Percentiles rank a stretch among this genome's conserved stretches.
Conservation (phyloP, 306 rosid genomes). For the Adenanthera pavonina region DNA sequence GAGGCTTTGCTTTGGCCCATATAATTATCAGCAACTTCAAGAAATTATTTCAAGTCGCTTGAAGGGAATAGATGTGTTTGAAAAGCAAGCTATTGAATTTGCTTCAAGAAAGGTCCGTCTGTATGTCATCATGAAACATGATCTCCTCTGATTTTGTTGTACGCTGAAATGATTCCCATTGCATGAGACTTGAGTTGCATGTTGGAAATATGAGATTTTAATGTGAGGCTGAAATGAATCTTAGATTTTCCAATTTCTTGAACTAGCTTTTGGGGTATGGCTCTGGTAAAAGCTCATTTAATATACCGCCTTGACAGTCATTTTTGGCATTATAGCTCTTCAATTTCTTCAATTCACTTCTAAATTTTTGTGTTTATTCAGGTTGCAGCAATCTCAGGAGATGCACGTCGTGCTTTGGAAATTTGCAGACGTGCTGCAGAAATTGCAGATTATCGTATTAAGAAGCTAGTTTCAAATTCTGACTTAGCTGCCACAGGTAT, state of each 20-base stretch:
- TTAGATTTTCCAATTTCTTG: neutral
- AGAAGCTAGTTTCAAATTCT: constrained; percentile 54
- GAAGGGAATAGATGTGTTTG: constrained; percentile 85
- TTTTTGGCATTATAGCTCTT: constrained; percentile 21
- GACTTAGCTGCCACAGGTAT: constrained; percentile 59
- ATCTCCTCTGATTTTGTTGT: constrained; percentile 24
- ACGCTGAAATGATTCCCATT: neutral
- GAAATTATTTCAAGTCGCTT: constrained; percentile 90
- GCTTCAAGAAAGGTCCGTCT: constrained; percentile 84
- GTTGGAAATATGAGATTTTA: neutral
- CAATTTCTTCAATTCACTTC: constrained; percentile 27
- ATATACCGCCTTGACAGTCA: neutral
- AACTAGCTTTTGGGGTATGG: neutral
- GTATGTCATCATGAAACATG: constrained; percentile 29
- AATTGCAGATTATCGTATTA: constrained; percentile 73
- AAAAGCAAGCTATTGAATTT: constrained; percentile 81
- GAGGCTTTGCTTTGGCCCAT: constrained; percentile 96
- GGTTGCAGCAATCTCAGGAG: constrained; percentile 98
- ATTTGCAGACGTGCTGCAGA: constrained; percentile 97
- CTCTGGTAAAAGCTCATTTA: neutral
- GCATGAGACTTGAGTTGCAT: neutral
- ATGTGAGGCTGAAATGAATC: neutral
- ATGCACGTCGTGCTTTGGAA: constrained; percentile 95
- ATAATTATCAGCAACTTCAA: constrained; percentile 90
- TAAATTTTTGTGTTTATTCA: constrained; percentile 45